Evolutionary conservation across 106 monocot genomes (phyloP).

Genomic region (Allium cepa): DNA sequence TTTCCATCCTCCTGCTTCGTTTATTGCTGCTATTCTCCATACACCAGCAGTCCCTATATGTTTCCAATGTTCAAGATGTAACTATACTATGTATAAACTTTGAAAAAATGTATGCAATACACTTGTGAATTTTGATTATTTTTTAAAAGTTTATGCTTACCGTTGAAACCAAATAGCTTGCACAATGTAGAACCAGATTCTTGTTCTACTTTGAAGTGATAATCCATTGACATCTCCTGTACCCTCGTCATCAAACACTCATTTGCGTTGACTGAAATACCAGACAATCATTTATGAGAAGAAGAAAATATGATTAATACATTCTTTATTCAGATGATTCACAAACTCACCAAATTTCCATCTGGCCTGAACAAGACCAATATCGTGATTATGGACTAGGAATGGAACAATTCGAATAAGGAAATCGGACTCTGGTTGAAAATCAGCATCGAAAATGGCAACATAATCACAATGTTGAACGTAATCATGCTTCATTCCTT

Average conservation of each 20-base stretch:
- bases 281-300: background rate
- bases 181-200: constrained; percentile 4
- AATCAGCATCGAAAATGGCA: constrained; percentile 81
- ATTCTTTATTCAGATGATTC: background rate
- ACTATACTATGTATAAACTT: background rate
- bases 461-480: constrained; percentile 68
- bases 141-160: constrained; percentile 5
- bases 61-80: background rate
- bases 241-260: constrained; percentile 14
- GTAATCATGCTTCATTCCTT: constrained; percentile 62
- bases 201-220: constrained; percentile 13
- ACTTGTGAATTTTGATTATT: background rate
- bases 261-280: constrained; percentile 32
- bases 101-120: background rate
- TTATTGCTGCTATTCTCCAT: constrained; percentile 38
- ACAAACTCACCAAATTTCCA: constrained; percentile 64
- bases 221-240: constrained; percentile 15
- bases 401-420: background rate
- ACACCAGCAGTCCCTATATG: constrained; percentile 48
- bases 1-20: constrained; percentile 51
- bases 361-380: constrained; percentile 61
- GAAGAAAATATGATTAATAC: background rate
- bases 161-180: constrained; percentile 11
- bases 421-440: constrained; percentile 3
- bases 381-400: constrained; percentile 1